Evolutionary conservation across 305 asterid species (phyloP), one percentile per base, ranked within the genome.

Genomic region (Fraxinus nigra): DNA sequence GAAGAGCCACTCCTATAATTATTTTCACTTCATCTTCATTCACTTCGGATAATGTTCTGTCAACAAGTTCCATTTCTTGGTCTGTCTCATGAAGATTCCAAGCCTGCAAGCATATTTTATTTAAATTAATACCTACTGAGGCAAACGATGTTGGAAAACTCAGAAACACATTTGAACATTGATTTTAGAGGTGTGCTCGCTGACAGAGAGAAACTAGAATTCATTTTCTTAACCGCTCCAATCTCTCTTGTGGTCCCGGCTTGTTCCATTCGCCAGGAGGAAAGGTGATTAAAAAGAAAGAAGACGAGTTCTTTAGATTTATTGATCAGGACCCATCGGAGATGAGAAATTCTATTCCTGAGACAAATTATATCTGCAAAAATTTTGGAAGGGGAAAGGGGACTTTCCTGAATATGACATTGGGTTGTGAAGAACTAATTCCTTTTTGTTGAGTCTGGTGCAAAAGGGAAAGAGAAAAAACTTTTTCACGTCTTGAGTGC

Each of bases 81-180:
- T 82, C 80, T 16, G 75, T 87, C 85, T 92, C 98, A 32, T 92
- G 95, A 43, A 95, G 92, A 74, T 90, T 88, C 99, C 99, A 94
- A 18, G 98, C 97, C 99, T 95, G 80, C 51, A 76, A 82, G 8
- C 51, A 73, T 48, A 28, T 61, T 5, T 3, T 77, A 28, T 61
- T 48, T 32, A 81, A 10, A 67, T 11, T 80, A 54, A 69, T 34
- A 14, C 20, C 34, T 37, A 54, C 16, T 1, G 48, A 16, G 40
- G 69, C 18, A 18, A 16, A 9, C 3, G 5, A 46, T 1, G 77
- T 35, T 30, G 75, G 75, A 63, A 24, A 63, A 22, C 34, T 24
- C 33, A 10, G 18, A 22, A 22, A 24, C 14, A 24, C 32, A 63
- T 63, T 63, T 63, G 18, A 63, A 63, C 30, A 10, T 24, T 24